phyloP scores from a whole-genome alignment of 371 early-diverging fungal species.

The Entomophthora muscae region DNA sequence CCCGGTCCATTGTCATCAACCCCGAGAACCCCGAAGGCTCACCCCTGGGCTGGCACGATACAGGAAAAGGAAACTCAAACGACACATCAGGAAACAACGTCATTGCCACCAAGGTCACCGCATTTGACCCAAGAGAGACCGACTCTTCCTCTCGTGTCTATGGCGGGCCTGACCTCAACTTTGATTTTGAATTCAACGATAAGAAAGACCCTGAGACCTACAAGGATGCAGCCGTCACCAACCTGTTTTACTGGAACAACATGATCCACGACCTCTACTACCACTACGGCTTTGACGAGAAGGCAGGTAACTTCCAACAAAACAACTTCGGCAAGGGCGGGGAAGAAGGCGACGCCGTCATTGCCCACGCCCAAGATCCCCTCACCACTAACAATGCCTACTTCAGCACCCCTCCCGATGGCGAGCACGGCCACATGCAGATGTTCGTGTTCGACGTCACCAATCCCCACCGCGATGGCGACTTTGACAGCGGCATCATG shows the following conservation, averaged over 20 bases:
- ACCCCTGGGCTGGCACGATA: slow-evolving; percentile 60
- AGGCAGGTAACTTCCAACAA: too few relatives aligned
- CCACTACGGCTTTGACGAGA: slow-evolving; percentile 83
- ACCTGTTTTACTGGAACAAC: too few relatives aligned
- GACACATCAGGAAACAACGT: too few relatives aligned
- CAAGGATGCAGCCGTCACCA: slow-evolving; percentile 82
- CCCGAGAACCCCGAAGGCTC: slow-evolving; percentile 54
- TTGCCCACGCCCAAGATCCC: slow-evolving; percentile 92
- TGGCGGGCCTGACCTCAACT: slow-evolving; percentile 32
- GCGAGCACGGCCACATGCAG: slow-evolving; percentile 75
- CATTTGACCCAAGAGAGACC: slow-evolving; percentile 52
- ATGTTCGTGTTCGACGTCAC: slow-evolving; percentile 77
- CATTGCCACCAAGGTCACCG: too few relatives aligned
- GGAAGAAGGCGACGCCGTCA: slow-evolving; percentile 59
- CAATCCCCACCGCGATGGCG: too few relatives aligned
- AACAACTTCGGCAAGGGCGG: slow-evolving; percentile 75
- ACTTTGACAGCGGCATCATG: too few relatives aligned
- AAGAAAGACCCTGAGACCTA: slow-evolving; percentile 46
- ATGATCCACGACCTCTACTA: slow-evolving; percentile 63
- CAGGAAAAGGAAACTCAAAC: too few relatives aligned
- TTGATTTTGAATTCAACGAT: slow-evolving; percentile 60
- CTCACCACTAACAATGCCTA: slow-evolving; percentile 66
- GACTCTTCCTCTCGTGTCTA: slow-evolving; percentile 71
- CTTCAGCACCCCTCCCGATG: too few relatives aligned
- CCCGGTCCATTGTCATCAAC: slow-evolving; percentile 61